Percentiles rank a stretch among this genome's conserved stretches.
Conservation (phyloP, 1,284 basidiomycete species). For the Pterulicium gracile region DNA sequence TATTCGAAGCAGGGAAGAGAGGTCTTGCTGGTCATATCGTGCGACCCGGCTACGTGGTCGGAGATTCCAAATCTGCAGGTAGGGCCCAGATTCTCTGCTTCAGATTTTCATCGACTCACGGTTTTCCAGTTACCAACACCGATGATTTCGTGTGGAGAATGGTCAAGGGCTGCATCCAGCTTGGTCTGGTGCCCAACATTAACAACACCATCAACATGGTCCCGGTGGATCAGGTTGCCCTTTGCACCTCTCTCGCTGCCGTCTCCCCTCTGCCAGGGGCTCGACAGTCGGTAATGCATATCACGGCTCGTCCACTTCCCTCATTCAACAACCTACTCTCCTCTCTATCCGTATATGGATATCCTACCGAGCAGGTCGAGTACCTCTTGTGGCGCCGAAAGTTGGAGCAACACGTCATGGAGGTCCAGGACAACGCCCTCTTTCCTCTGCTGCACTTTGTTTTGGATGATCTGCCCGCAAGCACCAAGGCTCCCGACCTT, state of each 20-base stretch:
- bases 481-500: conserved; percentile 89
- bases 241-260: conserved; percentile 68
- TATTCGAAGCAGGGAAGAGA: conserved; percentile 83
- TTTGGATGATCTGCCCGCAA: conserved; percentile 92
- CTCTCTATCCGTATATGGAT: conserved; percentile 75
- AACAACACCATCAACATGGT: conserved; percentile 99
- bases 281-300: conserved; percentile 70
- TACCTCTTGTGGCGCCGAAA: conserved; percentile 89
- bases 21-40: conserved; percentile 87
- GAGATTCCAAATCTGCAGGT: conserved; percentile 84
- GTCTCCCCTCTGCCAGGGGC: conserved; percentile 38
- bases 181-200: conserved; percentile 93
- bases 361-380: conserved; percentile 68
- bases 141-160: conserved; percentile 99
- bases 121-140: conserved; percentile 80
- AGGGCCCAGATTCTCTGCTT: conserved; percentile 17
- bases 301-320: conserved; percentile 79
- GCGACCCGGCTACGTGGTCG: conserved; percentile 93
- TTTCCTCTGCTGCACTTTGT: conserved; percentile 98
- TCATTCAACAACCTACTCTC: conserved; percentile 88
- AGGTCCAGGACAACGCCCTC: conserved; percentile 89
- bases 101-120: not conserved
- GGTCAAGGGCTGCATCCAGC: conserved; percentile 95
- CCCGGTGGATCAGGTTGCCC: conserved; percentile 94
- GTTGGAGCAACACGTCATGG: conserved; percentile 93